These are phyloP conservation scores for Ceratocystis variospora DNA, from an alignment of 2,329 filamentous ascomycete genomes.

Conservation along the genomic window DNA sequence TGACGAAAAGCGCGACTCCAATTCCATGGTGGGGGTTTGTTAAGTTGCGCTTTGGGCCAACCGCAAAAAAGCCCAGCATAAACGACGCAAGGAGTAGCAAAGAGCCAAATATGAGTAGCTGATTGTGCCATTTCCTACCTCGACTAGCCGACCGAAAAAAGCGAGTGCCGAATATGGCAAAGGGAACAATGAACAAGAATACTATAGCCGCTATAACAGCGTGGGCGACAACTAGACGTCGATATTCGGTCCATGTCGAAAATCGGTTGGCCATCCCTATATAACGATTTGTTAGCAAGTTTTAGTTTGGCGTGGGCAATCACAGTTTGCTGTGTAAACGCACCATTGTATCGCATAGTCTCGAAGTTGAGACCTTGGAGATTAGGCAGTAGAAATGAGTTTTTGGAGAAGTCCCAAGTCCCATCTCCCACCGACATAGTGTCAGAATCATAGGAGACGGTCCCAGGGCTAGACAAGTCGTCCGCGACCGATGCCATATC, in stretches of 20 bases:
- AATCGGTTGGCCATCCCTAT: constrained; percentile 75
- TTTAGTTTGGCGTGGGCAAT: neutral
- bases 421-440: constrained; percentile 70
- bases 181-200: constrained; percentile 60
- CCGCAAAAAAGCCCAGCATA: constrained; percentile 63
- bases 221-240: constrained; percentile 55
- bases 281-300: neutral
- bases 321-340: constrained; percentile 20
- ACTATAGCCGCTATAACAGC: constrained; percentile 57
- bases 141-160: constrained; percentile 53
- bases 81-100: constrained; percentile 58
- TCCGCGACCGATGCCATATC: constrained; percentile 47
- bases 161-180: constrained; percentile 58
- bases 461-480: constrained; percentile 53
- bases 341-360: constrained; percentile 76
- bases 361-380: constrained; percentile 63
- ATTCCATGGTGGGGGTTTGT: constrained; percentile 79
- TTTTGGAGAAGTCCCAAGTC: constrained; percentile 67
- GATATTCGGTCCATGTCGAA: constrained; percentile 53
- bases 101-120: constrained; percentile 56
- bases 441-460: constrained; percentile 57
- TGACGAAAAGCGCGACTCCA: constrained; percentile 61
- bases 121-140: constrained; percentile 57
- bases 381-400: constrained; percentile 66
- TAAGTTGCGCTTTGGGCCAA: constrained; percentile 55